Conservation (phyloP, 176 grass and related monocot species). For the Hordeum marinum region DNA sequence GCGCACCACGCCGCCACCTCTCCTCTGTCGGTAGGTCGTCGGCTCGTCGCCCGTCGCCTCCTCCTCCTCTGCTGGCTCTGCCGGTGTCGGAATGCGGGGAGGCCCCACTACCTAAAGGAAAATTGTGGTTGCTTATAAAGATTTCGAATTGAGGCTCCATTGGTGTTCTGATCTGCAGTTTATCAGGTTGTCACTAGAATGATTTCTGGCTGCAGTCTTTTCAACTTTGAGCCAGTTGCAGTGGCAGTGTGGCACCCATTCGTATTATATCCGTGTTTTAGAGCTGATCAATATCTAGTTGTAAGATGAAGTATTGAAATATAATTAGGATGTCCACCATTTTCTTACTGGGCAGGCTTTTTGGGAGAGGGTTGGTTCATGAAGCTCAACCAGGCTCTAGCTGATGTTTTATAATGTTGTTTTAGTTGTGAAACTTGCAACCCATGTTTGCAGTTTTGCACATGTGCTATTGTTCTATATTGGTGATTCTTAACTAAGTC, state of each 20-base stretch:
- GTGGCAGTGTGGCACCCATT: too few species aligned
- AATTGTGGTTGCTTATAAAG: not conserved
- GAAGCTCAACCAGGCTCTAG: not conserved
- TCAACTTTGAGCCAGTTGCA: not conserved
- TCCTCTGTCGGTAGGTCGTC: too few species aligned
- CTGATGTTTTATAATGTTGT: not conserved
- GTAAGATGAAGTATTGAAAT: not conserved
- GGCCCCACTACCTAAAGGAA: not conserved
- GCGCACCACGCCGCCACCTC: too few species aligned
- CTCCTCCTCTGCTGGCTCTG: too few species aligned
- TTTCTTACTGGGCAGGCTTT: not conserved
- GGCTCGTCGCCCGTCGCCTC: too few species aligned
- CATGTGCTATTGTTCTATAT: not conserved
- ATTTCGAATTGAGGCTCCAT: not conserved
- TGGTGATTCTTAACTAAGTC: not conserved
- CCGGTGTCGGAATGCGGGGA: too few species aligned
- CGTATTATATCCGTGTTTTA: not conserved
- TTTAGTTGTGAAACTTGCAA: not conserved
- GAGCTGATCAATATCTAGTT: not conserved
- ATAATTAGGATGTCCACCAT: not conserved
- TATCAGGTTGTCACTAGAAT: not conserved
- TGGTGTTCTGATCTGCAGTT: not conserved
- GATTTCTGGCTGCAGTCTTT: not conserved
- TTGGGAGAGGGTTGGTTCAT: not conserved
- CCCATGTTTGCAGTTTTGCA: not conserved